phyloP scores from a whole-genome alignment of 2,329 filamentous ascomycete species.

The Cladophialophora chaetospira region DNA sequence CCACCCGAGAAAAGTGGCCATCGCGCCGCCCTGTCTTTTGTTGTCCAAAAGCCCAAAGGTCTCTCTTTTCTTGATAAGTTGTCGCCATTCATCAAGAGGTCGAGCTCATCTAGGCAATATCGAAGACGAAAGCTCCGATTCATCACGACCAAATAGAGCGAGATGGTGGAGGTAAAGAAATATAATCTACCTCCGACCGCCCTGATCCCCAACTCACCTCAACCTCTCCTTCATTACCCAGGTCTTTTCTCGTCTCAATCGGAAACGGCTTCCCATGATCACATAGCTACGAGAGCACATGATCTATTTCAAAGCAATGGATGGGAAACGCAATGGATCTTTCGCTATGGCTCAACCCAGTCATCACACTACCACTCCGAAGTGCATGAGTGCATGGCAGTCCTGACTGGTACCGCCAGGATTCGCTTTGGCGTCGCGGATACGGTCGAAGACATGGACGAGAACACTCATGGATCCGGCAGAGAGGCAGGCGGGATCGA shows the following conservation, averaged over 20 bases:
- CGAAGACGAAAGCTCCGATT: background rate
- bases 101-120: background rate
- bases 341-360: conserved; percentile 58
- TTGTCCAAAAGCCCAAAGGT: no score
- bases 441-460: conserved; percentile 42
- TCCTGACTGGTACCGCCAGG: conserved; percentile 55
- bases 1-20: no score
- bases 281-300: conserved; percentile 39
- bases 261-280: conserved; percentile 25
- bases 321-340: conserved; percentile 60
- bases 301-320: conserved; percentile 52
- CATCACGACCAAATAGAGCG: background rate
- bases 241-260: conserved; percentile 40
- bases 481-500: conserved; percentile 54
- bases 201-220: conserved; percentile 55
- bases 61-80: no score
- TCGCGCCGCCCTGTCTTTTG: no score
- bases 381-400: conserved; percentile 61
- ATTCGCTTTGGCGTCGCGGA: conserved; percentile 61
- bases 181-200: conserved; percentile 46
- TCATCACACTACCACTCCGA: conserved; percentile 59
- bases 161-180: conserved; percentile 58
- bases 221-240: conserved; percentile 57
- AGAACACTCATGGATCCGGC: conserved; percentile 43
- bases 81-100: no score